Evolutionary conservation across 257 asterid genomes (phyloP).

Genomic region (Lantana camara): DNA sequence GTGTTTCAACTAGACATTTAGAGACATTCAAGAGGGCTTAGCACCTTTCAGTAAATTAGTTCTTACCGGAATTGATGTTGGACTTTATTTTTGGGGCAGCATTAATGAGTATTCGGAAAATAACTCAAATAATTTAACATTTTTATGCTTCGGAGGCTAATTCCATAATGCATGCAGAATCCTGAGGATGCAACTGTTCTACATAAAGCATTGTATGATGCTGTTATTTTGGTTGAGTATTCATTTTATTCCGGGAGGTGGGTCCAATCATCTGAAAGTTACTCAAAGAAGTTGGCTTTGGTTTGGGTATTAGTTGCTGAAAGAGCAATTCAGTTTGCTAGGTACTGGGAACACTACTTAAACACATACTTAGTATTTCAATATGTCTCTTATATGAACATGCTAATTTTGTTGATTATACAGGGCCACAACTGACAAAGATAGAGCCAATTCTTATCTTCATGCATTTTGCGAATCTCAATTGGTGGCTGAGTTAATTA

Average conservation of each 20-base stretch:
- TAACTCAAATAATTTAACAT: slow-evolving; percentile 6
- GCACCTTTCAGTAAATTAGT: slow-evolving; percentile 9
- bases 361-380: slow-evolving; percentile 2
- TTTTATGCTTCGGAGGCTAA: slow-evolving; percentile 21
- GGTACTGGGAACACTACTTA: slow-evolving; percentile 44
- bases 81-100: slow-evolving; percentile 1
- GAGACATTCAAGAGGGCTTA: slow-evolving; percentile 14
- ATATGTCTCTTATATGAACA: slow-evolving; percentile 27
- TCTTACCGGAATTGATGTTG: slow-evolving; percentile 9
- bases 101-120: slow-evolving; percentile 9
- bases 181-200: slow-evolving; percentile 49
- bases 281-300: slow-evolving; percentile 52
- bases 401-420: slow-evolving; percentile 32
- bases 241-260: slow-evolving; percentile 57
- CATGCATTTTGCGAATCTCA: slow-evolving; percentile 59
- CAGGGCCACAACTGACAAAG: slow-evolving; percentile 62
- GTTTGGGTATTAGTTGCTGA: slow-evolving; percentile 72
- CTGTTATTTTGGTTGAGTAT: slow-evolving; percentile 55
- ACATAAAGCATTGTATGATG: slow-evolving; percentile 57
- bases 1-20: slow-evolving; percentile 18
- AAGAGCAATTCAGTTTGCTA: slow-evolving; percentile 59
- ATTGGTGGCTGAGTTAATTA: slow-evolving; percentile 52
- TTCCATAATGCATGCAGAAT: slow-evolving; percentile 51
- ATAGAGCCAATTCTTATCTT: slow-evolving; percentile 51
- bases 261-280: slow-evolving; percentile 43